phyloP scores from a whole-genome alignment of 2,329 filamentous ascomycete species.

The Diaporthe citriasiana region DNA sequence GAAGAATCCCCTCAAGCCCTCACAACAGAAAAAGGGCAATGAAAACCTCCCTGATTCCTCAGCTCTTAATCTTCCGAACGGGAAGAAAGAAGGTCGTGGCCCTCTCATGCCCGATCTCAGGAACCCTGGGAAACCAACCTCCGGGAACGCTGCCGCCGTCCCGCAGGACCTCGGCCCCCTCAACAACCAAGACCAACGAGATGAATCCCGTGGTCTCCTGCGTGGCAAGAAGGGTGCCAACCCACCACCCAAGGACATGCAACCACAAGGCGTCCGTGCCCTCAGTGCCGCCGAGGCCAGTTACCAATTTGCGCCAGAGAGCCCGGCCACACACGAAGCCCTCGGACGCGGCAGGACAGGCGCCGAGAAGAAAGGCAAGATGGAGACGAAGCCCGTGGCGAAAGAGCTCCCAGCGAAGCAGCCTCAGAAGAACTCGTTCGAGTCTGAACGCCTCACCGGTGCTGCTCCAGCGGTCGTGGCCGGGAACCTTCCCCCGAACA shows the following conservation, averaged over 20 bases:
- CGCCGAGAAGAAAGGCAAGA: constrained; percentile 21
- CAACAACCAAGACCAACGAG: not conserved
- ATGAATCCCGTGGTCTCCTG: not conserved
- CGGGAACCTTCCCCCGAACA: not conserved
- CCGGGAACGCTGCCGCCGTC: not conserved
- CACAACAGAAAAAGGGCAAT: not conserved
- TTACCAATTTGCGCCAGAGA: not conserved
- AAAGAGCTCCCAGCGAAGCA: not conserved
- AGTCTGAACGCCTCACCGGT: not conserved
- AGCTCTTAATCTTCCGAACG: not conserved
- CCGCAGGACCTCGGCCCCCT: not conserved
- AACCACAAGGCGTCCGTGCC: not conserved
- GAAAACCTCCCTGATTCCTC: not conserved
- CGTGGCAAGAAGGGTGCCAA: constrained; percentile 1
- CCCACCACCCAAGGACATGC: not conserved
- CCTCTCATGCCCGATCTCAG: not conserved
- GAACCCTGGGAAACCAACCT: not conserved
- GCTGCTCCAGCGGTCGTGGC: not conserved
- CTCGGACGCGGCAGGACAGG: constrained; percentile 1
- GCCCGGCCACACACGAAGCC: not conserved
- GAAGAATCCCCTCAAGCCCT: constrained; percentile 11
- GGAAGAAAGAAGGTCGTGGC: not conserved
- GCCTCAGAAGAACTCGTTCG: not conserved
- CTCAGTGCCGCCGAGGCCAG: not conserved
- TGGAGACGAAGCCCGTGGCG: not conserved